Conservation (phyloP, 2,329 filamentous ascomycete species). For the Alternaria solani region DNA sequence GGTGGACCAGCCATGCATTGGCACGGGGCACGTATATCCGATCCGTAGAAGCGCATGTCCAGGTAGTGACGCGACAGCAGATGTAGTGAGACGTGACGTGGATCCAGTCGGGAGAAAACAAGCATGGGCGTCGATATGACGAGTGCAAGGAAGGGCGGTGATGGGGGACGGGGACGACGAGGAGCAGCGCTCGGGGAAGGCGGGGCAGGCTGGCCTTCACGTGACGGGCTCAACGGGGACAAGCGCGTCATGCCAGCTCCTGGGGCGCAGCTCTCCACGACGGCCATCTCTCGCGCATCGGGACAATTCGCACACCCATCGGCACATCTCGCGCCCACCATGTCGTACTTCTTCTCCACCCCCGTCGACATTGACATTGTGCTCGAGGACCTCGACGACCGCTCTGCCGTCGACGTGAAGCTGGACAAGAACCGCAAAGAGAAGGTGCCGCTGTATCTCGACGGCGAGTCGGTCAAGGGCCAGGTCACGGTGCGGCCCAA, state of each 20-base stretch:
- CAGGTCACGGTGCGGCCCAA: slow-evolving; percentile 94
- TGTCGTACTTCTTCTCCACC: slow-evolving; percentile 95
- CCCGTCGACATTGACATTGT: slow-evolving; percentile 99
- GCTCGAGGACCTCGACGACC: slow-evolving; percentile 92
- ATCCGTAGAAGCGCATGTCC: background rate
- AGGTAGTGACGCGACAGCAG: too few relatives aligned
- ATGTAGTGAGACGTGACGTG: slow-evolving; percentile 26
- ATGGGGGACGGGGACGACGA: background rate
- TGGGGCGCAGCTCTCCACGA: slow-evolving; percentile 20
- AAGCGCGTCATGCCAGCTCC: slow-evolving; percentile 21
- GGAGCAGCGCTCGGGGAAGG: background rate
- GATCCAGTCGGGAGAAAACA: slow-evolving; percentile 16
- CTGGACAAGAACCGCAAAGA: slow-evolving; percentile 97
- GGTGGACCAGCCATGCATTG: background rate
- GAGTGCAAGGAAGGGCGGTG: slow-evolving; percentile 3
- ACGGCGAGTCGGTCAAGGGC: slow-evolving; percentile 97
- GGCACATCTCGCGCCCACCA: slow-evolving; percentile 51
- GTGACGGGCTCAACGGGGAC: slow-evolving; percentile 16
- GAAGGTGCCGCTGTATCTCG: slow-evolving; percentile 96
- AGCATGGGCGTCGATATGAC: slow-evolving; percentile 3
- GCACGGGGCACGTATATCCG: background rate
- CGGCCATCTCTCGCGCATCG: background rate
- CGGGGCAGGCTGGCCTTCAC: slow-evolving; percentile 21
- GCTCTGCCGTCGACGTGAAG: slow-evolving; percentile 96
- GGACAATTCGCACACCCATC: background rate